These are phyloP conservation scores for Exophiala viscosa DNA, from an alignment of 2,329 filamentous ascomycete species.

Conservation along the genomic window DNA sequence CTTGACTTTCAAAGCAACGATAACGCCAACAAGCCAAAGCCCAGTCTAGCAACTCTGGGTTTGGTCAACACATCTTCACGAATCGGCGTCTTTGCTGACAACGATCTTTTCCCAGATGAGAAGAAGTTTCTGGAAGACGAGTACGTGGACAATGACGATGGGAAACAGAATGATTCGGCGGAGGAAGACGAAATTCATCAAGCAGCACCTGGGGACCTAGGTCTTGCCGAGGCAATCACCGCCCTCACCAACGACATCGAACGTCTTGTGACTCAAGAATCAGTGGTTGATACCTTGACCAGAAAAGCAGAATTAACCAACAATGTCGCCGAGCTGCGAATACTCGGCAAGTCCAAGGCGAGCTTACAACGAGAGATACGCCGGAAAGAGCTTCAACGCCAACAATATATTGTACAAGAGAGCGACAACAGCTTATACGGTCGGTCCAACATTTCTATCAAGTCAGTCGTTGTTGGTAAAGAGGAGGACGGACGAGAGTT, in stretches of 20 bases:
- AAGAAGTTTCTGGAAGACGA: slow-evolving; percentile 82
- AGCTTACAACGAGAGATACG: slow-evolving; percentile 89
- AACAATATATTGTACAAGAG: slow-evolving; percentile 96
- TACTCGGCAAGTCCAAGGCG: slow-evolving; percentile 87
- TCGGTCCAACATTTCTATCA: slow-evolving; percentile 82
- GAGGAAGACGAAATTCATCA: slow-evolving; percentile 83
- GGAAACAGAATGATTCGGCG: slow-evolving; percentile 49
- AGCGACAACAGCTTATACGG: slow-evolving; percentile 97
- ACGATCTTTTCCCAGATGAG: slow-evolving; percentile 89
- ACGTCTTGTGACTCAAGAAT: slow-evolving; percentile 79
- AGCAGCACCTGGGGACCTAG: slow-evolving; percentile 89
- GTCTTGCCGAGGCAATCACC: slow-evolving; percentile 87
- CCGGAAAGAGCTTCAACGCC: slow-evolving; percentile 89
- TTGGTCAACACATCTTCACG: slow-evolving; percentile 82
- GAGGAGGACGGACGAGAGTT: slow-evolving; percentile 93
- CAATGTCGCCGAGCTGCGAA: slow-evolving; percentile 87
- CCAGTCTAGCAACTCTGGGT: slow-evolving; percentile 85
- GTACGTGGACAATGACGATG: slow-evolving; percentile 65
- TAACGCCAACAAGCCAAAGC: slow-evolving; percentile 59
- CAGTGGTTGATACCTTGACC: slow-evolving; percentile 84
- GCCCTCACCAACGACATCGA: slow-evolving; percentile 87
- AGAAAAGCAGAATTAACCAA: slow-evolving; percentile 96
- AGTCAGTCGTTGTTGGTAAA: slow-evolving; percentile 84
- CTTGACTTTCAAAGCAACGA: slow-evolving; percentile 53
- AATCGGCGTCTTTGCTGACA: slow-evolving; percentile 84